Percentiles rank a stretch among this genome's conserved stretches.
These are phyloP conservation scores for Elsinoe arachidis DNA, from an alignment of 2,329 filamentous ascomycete genomes.

Conservation along the genomic window DNA sequence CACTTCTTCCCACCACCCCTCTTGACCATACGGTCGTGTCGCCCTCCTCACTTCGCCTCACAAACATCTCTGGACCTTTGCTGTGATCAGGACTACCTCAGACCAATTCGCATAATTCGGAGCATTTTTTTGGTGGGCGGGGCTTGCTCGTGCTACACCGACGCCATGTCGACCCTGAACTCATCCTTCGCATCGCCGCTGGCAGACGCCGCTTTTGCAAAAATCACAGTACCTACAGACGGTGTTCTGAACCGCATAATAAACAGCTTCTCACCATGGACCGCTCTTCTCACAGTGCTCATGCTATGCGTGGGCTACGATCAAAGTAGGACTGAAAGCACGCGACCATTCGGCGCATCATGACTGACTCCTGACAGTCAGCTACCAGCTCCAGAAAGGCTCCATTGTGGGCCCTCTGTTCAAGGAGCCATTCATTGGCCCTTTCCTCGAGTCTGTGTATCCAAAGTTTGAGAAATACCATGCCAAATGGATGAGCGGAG, in stretches of 20 bases:
- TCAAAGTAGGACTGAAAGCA: conserved; percentile 58
- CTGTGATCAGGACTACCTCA: not conserved
- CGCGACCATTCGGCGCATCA: not conserved
- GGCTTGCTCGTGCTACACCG: not conserved
- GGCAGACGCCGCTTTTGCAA: conserved; percentile 52
- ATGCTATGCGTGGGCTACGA: conserved; percentile 72
- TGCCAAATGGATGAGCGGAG: conserved; percentile 83
- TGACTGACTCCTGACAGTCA: conserved; percentile 27
- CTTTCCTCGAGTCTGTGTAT: conserved; percentile 84
- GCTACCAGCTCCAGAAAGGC: conserved; percentile 40
- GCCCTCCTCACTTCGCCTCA: not conserved
- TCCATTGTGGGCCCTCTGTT: conserved; percentile 38
- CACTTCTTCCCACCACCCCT: not conserved
- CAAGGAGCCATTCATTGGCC: conserved; percentile 59
- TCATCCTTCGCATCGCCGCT: conserved; percentile 62
- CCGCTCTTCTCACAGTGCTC: conserved; percentile 61
- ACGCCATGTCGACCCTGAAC: conserved; percentile 36
- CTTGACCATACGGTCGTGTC: not conserved
- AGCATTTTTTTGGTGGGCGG: conserved; percentile 10
- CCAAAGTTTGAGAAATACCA: conserved; percentile 88
- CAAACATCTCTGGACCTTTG: not conserved
- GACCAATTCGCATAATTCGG: not conserved
- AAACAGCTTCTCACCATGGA: conserved; percentile 54
- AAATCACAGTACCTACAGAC: conserved; percentile 38
- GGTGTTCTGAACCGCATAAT: conserved; percentile 48